Evolutionary conservation across 1,284 basidiomycete species (phyloP), one percentile per base, ranked within the genome.

Genomic region (Marasmius fiardii): DNA sequence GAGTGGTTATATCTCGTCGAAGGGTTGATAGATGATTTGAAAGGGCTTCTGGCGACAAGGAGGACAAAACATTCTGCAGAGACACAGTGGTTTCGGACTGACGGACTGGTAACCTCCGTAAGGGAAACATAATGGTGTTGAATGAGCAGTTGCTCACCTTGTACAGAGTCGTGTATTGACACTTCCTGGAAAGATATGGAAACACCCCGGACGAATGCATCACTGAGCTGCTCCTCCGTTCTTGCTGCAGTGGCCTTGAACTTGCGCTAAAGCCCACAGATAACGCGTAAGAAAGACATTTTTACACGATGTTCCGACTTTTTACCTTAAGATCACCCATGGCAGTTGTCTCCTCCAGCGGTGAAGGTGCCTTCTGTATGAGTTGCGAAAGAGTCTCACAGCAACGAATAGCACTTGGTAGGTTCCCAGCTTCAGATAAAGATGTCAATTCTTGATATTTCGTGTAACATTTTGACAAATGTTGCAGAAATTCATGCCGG

Each of bases 191-290:
- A 67, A 6, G 79, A 75, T 26, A 87, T 64, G 1, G 74, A 63
- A 21, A 92, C 68, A 61, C 83, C 77, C 58, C 82, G 77, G 14
- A 77, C 68, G 62, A 82, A 91, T 1, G 86, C 86, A 52, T 89
- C 83, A 58, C 77, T 80, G 18, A 92, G 73, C 61, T 90, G 85
- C 57, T 92, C 90, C 63, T 89, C 84, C 4, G 81, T 70, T 31
- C 80, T 78, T 55, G 86, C 82, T 60, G 75, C 77, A 8, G 80
- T 69, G 1, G 80, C 77, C 54, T 77, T 75, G 58, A 82, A 77
- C 61, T 74, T 80, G 51, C 73, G 74, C 88, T 90, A 61, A 11
- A 14, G 45, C 1, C 43, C 41, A 43, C 28, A 31, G 4, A 10
- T 4, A 31, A 10, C 4, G 53, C 48, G 52, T 54, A 56, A 55